Evolutionary conservation across 768 basidiomycete species (phyloP).

Genomic region (Asterophora lycoperdoides): DNA sequence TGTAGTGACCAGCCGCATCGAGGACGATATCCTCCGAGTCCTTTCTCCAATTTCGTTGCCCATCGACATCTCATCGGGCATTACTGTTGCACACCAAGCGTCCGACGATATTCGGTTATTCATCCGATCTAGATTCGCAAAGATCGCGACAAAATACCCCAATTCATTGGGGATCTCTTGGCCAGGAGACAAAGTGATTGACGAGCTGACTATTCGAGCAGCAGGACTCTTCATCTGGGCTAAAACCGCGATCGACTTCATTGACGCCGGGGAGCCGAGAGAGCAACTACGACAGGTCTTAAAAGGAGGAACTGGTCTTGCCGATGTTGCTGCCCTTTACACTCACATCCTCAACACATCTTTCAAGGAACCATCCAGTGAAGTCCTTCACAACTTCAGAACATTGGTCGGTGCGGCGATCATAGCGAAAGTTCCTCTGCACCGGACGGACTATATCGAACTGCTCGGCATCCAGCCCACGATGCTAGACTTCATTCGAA

Average conservation of each 20-base stretch:
- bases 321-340: slow-evolving; percentile 19
- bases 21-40: slow-evolving; percentile 12
- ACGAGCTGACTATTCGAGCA: slow-evolving; percentile 20
- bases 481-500: slow-evolving; percentile 16
- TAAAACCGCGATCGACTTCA: slow-evolving; percentile 17
- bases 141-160: slow-evolving; percentile 15
- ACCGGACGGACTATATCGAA: background rate
- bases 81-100: slow-evolving; percentile 10
- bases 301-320: slow-evolving; percentile 7
- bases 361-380: slow-evolving; percentile 5
- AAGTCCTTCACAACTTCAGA: slow-evolving; percentile 14
- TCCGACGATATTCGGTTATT: slow-evolving; percentile 22
- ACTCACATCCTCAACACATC: slow-evolving; percentile 16
- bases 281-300: slow-evolving; percentile 12
- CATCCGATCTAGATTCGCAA: slow-evolving; percentile 12
- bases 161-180: slow-evolving; percentile 13
- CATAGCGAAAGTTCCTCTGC: slow-evolving; percentile 20
- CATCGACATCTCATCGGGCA: slow-evolving; percentile 18
- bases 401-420: slow-evolving; percentile 19
- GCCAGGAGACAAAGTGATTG: slow-evolving; percentile 15
- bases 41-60: slow-evolving; percentile 11
- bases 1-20: slow-evolving; percentile 22
- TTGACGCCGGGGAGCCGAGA: slow-evolving; percentile 15
- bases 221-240: slow-evolving; percentile 30
- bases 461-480: background rate